Conservation (phyloP, 179 eudicot species). For the Amaranthus tricolor region DNA sequence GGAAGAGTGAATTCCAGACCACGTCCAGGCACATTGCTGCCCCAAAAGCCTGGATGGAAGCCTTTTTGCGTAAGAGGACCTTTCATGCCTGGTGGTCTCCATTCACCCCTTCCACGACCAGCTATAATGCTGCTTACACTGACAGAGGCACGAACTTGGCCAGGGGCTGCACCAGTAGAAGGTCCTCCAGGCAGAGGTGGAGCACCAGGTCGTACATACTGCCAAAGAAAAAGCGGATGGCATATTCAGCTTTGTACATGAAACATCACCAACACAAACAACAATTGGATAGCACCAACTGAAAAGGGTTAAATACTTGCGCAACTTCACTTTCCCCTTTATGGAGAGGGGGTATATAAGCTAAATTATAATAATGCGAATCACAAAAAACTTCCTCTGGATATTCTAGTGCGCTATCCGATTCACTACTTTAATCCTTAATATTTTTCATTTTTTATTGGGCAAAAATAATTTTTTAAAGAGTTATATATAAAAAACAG, state of each 20-base stretch:
- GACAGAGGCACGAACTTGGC: conserved; percentile 69
- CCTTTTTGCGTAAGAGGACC: conserved; percentile 57
- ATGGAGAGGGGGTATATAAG: not conserved
- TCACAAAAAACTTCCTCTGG: no score
- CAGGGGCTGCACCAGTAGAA: conserved; percentile 46
- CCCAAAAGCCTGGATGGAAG: conserved; percentile 76
- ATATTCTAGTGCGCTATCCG: no score
- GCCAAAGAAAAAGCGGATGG: conserved; percentile 24
- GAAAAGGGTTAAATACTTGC: not conserved
- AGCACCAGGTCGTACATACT: conserved; percentile 99
- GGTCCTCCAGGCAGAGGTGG: conserved; percentile 60
- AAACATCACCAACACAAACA: not conserved
- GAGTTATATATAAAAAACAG: not conserved
- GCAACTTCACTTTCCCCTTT: not conserved
- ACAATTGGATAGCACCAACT: not conserved
- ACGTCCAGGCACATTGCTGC: conserved; percentile 56
- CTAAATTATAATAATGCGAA: no score
- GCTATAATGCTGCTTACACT: conserved; percentile 31
- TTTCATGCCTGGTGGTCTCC: conserved; percentile 71
- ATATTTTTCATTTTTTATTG: no score
- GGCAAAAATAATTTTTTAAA: no score
- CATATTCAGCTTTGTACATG: conserved; percentile 3
- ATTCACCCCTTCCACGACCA: conserved; percentile 96
- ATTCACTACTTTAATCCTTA: no score
- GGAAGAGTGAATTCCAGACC: conserved; percentile 97